phyloP scores from a whole-genome alignment of 441 rosid species.

The Syzygium syzygioides region DNA sequence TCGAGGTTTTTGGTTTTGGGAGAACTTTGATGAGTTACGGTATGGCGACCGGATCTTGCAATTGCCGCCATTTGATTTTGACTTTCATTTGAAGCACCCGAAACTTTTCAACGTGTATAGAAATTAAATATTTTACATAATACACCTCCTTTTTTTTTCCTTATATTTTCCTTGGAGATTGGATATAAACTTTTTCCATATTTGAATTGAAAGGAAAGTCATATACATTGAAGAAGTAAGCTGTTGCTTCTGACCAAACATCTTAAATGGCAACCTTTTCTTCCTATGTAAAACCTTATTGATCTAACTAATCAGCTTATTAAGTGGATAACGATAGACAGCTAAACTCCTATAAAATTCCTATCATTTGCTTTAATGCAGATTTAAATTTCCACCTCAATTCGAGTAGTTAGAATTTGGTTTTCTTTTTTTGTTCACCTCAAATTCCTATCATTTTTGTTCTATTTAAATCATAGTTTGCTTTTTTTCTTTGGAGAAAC shows the following conservation, averaged over 20 bases:
- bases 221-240: neutral
- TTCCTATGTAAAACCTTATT: neutral
- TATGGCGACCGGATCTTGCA: accelerated
- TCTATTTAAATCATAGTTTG: neutral
- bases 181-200: neutral
- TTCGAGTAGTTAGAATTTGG: neutral
- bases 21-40: neutral
- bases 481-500: neutral
- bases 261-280: neutral
- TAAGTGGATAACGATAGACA: neutral
- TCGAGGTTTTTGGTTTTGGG: accelerated
- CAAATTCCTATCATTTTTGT: neutral
- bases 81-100: neutral
- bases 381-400: neutral
- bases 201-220: neutral
- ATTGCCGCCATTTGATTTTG: neutral
- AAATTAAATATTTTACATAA: neutral
- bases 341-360: neutral
- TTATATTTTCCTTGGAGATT: accelerated
- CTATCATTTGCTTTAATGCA: neutral
- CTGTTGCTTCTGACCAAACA: neutral
- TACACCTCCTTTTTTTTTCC: neutral
- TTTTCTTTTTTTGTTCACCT: neutral
- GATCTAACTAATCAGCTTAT: neutral
- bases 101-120: neutral